Conservation (phyloP, 208 protist species). For the Vickermania ingenoplastis region DNA sequence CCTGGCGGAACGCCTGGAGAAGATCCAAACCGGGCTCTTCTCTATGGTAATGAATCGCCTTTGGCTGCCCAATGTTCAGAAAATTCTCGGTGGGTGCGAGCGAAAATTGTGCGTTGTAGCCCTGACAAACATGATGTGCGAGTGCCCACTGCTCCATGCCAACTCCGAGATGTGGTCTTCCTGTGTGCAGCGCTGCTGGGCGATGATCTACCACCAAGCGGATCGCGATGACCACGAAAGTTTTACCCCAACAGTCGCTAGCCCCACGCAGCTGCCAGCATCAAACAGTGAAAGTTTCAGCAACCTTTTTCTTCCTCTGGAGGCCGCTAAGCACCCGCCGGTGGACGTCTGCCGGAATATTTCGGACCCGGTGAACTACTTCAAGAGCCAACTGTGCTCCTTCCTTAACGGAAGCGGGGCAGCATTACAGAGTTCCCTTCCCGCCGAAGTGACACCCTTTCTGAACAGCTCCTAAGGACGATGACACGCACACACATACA, state of each 20-base stretch:
- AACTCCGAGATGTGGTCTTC: slow-evolving; percentile 41
- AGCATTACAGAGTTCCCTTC: slow-evolving; percentile 25
- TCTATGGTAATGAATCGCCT: slow-evolving; percentile 62
- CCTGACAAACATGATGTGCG: slow-evolving; percentile 56
- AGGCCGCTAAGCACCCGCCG: slow-evolving; percentile 44
- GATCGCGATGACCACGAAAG: slow-evolving; percentile 75
- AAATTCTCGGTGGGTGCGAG: slow-evolving; percentile 68
- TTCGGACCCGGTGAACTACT: slow-evolving; percentile 51
- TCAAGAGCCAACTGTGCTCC: slow-evolving; percentile 39
- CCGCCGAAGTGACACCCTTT: slow-evolving; percentile 13
- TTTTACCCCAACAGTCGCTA: slow-evolving; percentile 37
- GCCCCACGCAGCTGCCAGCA: slow-evolving; percentile 22
- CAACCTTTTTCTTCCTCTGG: slow-evolving; percentile 71
- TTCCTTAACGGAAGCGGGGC: slow-evolving; percentile 33
- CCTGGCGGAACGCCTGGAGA: slow-evolving; percentile 49
- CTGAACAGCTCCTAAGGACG: too few relatives aligned
- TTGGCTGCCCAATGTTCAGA: slow-evolving; percentile 78
- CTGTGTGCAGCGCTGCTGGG: slow-evolving; percentile 58
- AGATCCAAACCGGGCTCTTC: slow-evolving; percentile 69
- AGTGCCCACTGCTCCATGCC: slow-evolving; percentile 48
- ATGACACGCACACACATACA: too few relatives aligned
- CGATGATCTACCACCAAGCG: slow-evolving; percentile 57
- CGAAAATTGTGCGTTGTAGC: slow-evolving; percentile 81
- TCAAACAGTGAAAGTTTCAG: slow-evolving; percentile 22
- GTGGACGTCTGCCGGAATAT: slow-evolving; percentile 63